Percentiles rank a stretch among this genome's conserved stretches.
phyloP scores from a whole-genome alignment of 345 rosid species.

The Populus euphratica region DNA sequence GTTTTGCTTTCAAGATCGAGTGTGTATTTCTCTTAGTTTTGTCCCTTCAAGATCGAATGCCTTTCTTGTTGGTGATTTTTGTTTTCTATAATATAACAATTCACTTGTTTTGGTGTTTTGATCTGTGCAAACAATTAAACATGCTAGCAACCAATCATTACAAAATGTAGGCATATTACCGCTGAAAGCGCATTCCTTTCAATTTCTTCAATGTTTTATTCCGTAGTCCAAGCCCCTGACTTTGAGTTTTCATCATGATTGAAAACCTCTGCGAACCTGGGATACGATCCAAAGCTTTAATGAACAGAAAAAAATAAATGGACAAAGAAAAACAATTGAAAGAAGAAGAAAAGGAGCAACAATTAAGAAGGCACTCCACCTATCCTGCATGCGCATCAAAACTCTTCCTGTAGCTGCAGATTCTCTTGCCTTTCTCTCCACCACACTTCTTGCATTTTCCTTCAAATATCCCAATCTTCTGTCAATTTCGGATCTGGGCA shows the following conservation, averaged over 20 bases:
- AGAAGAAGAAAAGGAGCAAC: background rate
- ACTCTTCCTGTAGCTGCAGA: constrained; percentile 53
- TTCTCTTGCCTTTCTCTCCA: constrained; percentile 69
- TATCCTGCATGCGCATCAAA: constrained; percentile 69
- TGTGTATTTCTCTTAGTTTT: too few species aligned
- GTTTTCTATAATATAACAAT: too few species aligned
- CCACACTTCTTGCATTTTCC: constrained; percentile 49
- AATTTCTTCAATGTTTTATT: constrained; percentile 61
- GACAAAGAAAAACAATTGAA: background rate
- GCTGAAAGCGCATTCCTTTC: constrained; percentile 59
- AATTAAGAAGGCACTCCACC: constrained; percentile 33
- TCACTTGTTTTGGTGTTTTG: too few species aligned
- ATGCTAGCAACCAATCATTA: constrained; percentile 1
- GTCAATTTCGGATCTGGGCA: constrained; percentile 39
- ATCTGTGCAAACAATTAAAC: background rate
- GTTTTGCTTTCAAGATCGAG: too few species aligned
- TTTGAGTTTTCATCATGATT: constrained; percentile 61
- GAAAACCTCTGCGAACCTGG: constrained; percentile 67
- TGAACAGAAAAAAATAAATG: background rate
- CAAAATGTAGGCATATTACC: constrained; percentile 38
- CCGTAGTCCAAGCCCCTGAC: constrained; percentile 77
- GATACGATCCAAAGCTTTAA: constrained; percentile 20
- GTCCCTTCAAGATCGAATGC: too few species aligned
- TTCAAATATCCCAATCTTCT: constrained; percentile 48
- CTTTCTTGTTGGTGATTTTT: too few species aligned